These are phyloP conservation scores for Tephrocybe sp. DNA, from an alignment of 768 basidiomycete species.

Conservation along the genomic window DNA sequence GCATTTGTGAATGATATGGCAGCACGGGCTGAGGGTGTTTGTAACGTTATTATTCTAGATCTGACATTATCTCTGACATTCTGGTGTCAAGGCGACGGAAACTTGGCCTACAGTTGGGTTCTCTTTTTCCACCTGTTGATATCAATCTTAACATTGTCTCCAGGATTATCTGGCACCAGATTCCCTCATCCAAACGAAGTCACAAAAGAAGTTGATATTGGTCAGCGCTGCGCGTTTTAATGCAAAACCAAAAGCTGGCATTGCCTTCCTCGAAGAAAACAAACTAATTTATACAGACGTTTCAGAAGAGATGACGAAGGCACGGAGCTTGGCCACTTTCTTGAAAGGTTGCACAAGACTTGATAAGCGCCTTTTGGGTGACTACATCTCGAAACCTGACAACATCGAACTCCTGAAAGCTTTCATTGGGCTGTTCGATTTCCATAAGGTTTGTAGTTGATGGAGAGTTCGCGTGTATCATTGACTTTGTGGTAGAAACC, in stretches of 20 bases:
- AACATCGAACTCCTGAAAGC: constrained; percentile 82
- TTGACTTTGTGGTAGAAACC: constrained; percentile 61
- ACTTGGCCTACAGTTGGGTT: constrained; percentile 63
- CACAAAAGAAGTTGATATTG: constrained; percentile 82
- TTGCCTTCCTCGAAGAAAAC: constrained; percentile 91
- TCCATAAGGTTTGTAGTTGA: constrained; percentile 65
- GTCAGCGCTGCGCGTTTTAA: constrained; percentile 88
- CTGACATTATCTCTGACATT: constrained; percentile 10
- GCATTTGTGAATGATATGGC: constrained; percentile 90
- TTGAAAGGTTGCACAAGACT: constrained; percentile 80
- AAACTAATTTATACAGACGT: constrained; percentile 77
- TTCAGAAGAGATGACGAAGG: constrained; percentile 50
- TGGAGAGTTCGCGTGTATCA: background rate
- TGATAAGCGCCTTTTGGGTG: constrained; percentile 92
- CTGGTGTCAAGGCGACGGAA: constrained; percentile 34
- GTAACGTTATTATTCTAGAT: constrained; percentile 18
- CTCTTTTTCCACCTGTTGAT: background rate
- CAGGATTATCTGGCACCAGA: constrained; percentile 59
- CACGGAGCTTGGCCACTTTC: constrained; percentile 77
- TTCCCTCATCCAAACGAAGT: constrained; percentile 65
- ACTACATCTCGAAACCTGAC: constrained; percentile 88
- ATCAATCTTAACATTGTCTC: background rate
- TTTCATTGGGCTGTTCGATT: constrained; percentile 88
- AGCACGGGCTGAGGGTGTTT: constrained; percentile 47
- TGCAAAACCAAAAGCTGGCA: constrained; percentile 84